phyloP scores from a whole-genome alignment of 352 stramenopile genomes.

The Phytophthora hybrid region DNA sequence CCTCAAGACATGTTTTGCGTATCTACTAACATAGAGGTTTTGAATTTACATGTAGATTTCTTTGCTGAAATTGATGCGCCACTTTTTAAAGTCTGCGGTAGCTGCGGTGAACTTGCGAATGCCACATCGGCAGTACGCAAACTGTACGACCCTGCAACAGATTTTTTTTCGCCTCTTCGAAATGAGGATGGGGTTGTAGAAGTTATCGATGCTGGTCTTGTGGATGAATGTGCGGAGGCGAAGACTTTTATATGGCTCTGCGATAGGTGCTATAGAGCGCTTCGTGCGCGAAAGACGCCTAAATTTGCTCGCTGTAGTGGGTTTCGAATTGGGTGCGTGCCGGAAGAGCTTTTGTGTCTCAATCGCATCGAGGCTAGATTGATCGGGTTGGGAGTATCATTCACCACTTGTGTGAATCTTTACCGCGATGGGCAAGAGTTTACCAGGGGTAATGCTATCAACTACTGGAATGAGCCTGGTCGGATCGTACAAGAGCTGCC shows the following conservation, averaged over 20 bases:
- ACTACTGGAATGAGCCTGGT: conserved; percentile 19
- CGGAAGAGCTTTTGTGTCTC: background rate
- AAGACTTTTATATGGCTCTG: conserved; percentile 7
- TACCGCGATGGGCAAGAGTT: conserved; percentile 17
- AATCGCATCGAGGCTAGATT: conserved; percentile 15
- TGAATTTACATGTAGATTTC: conserved; percentile 1
- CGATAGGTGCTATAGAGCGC: conserved; percentile 1
- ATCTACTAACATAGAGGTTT: too few species aligned
- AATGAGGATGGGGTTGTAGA: background rate
- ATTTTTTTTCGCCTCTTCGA: conserved; percentile 6
- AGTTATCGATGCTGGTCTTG: too few species aligned
- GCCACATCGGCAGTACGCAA: background rate
- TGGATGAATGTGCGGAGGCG: background rate
- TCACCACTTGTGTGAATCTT: conserved; percentile 18
- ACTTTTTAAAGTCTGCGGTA: conserved; percentile 7
- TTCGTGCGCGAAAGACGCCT: background rate
- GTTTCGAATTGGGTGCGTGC: conserved; percentile 7
- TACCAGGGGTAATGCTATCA: background rate
- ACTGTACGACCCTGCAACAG: background rate
- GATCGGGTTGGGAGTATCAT: conserved; percentile 14
- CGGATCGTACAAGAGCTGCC: background rate
- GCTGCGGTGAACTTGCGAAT: conserved; percentile 13
- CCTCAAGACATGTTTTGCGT: too few species aligned
- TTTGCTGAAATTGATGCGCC: conserved; percentile 9
- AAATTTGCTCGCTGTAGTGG: conserved; percentile 18